Evolutionary conservation across 2,329 filamentous ascomycete genomes (phyloP).

Genomic region (Exophiala xenobiotica): DNA sequence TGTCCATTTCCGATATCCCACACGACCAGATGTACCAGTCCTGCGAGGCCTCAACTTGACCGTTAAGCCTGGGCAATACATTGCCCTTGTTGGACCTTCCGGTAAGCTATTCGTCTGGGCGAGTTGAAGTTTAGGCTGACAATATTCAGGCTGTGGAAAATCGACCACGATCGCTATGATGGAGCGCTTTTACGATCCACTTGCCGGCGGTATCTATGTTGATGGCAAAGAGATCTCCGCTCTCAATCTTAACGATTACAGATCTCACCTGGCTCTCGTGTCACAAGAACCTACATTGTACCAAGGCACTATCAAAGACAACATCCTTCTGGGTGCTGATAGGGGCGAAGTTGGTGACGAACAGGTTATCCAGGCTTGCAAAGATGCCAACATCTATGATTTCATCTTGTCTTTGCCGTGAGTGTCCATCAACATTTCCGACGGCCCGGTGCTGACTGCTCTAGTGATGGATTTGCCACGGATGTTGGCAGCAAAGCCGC

Average conservation of each 20-base stretch:
- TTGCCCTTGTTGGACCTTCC: conserved; percentile 85
- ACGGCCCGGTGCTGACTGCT: conserved; percentile 31
- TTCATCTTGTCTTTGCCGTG: conserved; percentile 80
- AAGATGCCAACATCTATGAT: conserved; percentile 88
- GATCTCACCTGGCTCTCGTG: conserved; percentile 79
- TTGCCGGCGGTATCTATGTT: conserved; percentile 74
- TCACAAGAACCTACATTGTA: conserved; percentile 94
- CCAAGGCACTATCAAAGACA: conserved; percentile 86
- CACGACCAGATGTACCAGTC: conserved; percentile 85
- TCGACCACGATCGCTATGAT: conserved; percentile 87
- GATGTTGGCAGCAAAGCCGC: conserved; percentile 83
- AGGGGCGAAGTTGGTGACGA: conserved; percentile 68
- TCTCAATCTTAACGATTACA: conserved; percentile 83
- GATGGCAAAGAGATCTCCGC: conserved; percentile 79
- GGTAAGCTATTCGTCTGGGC: background rate
- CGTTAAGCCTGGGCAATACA: conserved; percentile 48
- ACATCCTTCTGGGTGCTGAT: conserved; percentile 77
- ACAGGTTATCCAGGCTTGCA: conserved; percentile 73
- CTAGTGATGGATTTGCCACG: conserved; percentile 74
- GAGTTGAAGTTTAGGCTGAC: background rate
- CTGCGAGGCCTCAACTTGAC: conserved; percentile 72
- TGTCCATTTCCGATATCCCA: conserved; percentile 93
- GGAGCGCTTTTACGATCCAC: conserved; percentile 91
- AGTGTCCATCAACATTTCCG: conserved; percentile 33
- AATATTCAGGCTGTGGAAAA: conserved; percentile 73